Conservation (phyloP, 2,329 filamentous ascomycete species). For the Thermoascus crustaceus region DNA sequence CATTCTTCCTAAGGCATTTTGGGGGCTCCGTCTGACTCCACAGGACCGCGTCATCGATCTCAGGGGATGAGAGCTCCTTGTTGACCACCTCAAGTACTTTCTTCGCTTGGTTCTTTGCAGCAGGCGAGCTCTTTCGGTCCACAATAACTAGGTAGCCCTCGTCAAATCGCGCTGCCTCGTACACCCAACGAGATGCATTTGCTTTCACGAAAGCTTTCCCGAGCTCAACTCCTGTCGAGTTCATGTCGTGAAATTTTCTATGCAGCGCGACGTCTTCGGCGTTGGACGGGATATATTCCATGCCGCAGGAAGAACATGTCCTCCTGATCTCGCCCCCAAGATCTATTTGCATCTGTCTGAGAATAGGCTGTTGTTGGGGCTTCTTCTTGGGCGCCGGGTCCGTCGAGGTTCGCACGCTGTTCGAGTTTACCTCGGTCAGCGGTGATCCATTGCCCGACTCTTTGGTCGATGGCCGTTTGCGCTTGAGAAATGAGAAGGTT, state of each 20-base stretch:
- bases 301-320: conserved; percentile 53
- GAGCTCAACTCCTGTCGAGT: conserved; percentile 53
- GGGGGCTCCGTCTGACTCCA: conserved; percentile 45
- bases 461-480: conserved; percentile 31
- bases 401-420: conserved; percentile 32
- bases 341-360: conserved; percentile 56
- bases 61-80: conserved; percentile 53
- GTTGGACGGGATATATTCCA: conserved; percentile 58
- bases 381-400: conserved; percentile 31
- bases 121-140: conserved; percentile 45
- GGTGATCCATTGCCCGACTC: conserved; percentile 22
- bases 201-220: conserved; percentile 49
- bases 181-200: conserved; percentile 44
- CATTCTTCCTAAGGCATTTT: conserved; percentile 27
- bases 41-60: conserved; percentile 49
- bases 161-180: conserved; percentile 42
- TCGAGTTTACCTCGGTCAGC: conserved; percentile 40
- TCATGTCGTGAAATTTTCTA: conserved; percentile 56
- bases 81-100: conserved; percentile 56
- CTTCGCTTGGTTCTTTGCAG: conserved; percentile 45
- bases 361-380: conserved; percentile 19
- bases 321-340: conserved; percentile 48
- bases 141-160: conserved; percentile 51
- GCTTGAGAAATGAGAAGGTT: conserved; percentile 44
- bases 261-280: conserved; percentile 55